Conservation (phyloP, 257 asterid genomes). For the Solanum pinnatisectum region DNA sequence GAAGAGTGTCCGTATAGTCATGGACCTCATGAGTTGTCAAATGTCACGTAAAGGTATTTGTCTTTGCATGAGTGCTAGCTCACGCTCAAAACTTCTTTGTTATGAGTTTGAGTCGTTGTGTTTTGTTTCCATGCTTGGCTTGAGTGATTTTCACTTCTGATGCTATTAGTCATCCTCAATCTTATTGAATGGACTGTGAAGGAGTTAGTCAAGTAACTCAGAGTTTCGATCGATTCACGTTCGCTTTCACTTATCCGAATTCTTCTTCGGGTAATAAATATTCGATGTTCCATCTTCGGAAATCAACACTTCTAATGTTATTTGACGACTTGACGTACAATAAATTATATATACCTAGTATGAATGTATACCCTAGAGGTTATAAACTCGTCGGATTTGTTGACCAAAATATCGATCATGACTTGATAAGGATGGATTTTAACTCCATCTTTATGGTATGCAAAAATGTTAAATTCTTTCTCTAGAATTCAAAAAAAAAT, state of each 20-base stretch:
- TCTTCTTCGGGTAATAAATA: background rate
- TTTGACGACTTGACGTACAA: background rate
- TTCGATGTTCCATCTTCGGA: background rate
- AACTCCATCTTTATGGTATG: too few relatives aligned
- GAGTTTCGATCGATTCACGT: background rate
- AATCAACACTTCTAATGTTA: background rate
- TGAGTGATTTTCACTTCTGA: background rate
- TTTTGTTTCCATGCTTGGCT: background rate
- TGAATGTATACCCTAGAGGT: too few relatives aligned
- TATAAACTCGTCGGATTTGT: too few relatives aligned
- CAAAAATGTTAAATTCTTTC: too few relatives aligned
- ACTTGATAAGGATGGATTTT: too few relatives aligned
- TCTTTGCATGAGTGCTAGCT: background rate
- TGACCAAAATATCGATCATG: too few relatives aligned
- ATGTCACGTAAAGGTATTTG: background rate
- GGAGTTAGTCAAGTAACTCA: background rate
- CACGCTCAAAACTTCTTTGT: background rate
- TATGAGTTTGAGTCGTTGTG: background rate
- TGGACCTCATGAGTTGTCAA: background rate
- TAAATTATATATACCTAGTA: too few relatives aligned
- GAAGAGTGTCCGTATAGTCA: background rate
- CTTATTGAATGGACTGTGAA: background rate
- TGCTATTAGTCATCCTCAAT: background rate
- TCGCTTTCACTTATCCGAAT: accelerated
- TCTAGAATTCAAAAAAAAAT: too few relatives aligned